Percentiles rank a stretch among this genome's conserved stretches.
Evolutionary conservation across 1,284 basidiomycete genomes (phyloP).

Genomic region (Mycosarcoma mackinlayi): DNA sequence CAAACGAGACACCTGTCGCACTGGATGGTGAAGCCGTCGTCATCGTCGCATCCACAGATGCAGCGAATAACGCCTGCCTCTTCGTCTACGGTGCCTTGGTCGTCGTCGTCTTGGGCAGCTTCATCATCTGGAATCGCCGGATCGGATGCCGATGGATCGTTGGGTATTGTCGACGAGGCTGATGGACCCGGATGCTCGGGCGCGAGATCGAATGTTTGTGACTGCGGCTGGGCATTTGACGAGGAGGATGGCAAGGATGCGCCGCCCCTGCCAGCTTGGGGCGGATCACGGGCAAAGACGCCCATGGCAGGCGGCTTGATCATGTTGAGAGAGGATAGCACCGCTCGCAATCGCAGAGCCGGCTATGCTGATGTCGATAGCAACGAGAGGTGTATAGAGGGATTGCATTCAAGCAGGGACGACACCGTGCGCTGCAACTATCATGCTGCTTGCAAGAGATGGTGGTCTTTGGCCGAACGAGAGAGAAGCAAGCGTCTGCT

Average conservation of each 20-base stretch:
- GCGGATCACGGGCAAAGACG: constrained; percentile 49
- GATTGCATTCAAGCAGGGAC: neutral
- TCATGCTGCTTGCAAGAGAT: constrained; percentile 2
- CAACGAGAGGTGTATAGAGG: neutral
- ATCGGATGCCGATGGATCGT: constrained; percentile 18
- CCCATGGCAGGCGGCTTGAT: constrained; percentile 50
- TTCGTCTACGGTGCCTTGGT: constrained; percentile 60
- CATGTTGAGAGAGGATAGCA: constrained; percentile 11
- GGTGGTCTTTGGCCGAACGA: neutral
- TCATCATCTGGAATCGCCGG: constrained; percentile 30
- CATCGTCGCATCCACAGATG: constrained; percentile 78
- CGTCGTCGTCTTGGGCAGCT: constrained; percentile 45
- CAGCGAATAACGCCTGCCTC: constrained; percentile 70
- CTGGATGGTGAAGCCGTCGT: constrained; percentile 91
- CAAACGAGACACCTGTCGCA: constrained; percentile 89
- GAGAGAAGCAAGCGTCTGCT: neutral
- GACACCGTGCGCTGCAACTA: neutral
- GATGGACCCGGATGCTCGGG: neutral
- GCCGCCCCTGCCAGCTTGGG: constrained; percentile 11
- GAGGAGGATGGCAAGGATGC: constrained; percentile 9
- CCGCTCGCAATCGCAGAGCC: neutral
- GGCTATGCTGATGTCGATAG: neutral
- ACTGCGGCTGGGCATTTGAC: constrained; percentile 9
- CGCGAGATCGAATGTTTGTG: neutral
- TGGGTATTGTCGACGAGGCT: neutral